Conservation (phyloP, 495 filamentous ascomycete genomes). For the Penicillium tannophilum region DNA sequence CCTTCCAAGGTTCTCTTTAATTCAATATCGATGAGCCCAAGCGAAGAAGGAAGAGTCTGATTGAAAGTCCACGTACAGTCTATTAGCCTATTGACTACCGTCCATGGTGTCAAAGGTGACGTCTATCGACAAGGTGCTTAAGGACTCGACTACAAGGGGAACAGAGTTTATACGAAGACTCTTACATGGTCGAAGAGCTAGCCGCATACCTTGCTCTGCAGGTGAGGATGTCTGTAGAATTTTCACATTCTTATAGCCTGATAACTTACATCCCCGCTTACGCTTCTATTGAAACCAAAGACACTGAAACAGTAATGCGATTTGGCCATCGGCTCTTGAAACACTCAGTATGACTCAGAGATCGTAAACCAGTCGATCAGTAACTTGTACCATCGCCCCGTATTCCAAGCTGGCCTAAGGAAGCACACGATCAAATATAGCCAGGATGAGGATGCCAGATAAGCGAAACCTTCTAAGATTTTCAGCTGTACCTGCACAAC, state of each 20-base stretch:
- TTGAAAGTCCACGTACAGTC: conserved; percentile 23
- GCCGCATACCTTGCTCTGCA: conserved; percentile 33
- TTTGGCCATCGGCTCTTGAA: neutral
- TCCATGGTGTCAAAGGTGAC: conserved; percentile 8
- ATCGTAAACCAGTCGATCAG: neutral
- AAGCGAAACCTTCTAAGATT: neutral
- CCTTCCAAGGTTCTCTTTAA: conserved; percentile 8
- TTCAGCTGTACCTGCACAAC: neutral
- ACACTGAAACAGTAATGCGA: no score
- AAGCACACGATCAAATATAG: neutral
- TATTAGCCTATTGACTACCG: conserved; percentile 5
- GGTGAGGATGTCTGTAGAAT: conserved; percentile 13
- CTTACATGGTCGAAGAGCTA: conserved; percentile 16
- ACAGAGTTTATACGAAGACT: conserved; percentile 6
- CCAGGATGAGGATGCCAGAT: neutral
- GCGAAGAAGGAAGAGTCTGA: conserved; percentile 18
- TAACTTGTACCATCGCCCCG: neutral
- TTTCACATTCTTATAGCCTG: neutral
- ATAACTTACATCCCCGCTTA: neutral
- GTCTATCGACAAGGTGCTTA: conserved; percentile 2
- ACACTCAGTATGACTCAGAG: neutral
- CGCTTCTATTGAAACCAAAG: no score
- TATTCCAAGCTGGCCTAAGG: neutral
- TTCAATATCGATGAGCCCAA: conserved; percentile 9
- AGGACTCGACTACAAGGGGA: neutral